phyloP scores from a whole-genome alignment of 1,284 basidiomycete genomes.

The Quambalaria eucalypti region DNA sequence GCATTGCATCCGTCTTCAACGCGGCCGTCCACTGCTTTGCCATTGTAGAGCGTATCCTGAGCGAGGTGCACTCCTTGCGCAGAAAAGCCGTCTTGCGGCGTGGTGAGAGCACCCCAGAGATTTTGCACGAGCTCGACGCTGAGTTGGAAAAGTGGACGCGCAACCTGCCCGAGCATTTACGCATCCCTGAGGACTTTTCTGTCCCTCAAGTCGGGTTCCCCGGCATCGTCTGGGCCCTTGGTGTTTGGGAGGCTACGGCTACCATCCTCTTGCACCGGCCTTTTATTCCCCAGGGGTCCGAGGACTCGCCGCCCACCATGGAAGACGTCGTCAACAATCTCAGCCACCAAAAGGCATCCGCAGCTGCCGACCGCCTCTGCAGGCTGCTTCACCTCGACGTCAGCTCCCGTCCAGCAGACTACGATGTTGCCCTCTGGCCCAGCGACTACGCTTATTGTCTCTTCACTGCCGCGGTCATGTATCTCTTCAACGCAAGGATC shows the following conservation, averaged over 20 bases:
- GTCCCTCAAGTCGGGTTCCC: not conserved
- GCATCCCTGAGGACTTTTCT: slow-evolving; percentile 9
- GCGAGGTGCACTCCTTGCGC: slow-evolving; percentile 32
- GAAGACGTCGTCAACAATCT: slow-evolving; percentile 27
- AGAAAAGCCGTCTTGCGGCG: slow-evolving; percentile 28
- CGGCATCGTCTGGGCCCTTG: slow-evolving; percentile 7
- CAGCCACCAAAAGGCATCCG: slow-evolving; percentile 20
- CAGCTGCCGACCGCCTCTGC: slow-evolving; percentile 25
- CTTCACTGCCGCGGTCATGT: slow-evolving; percentile 38
- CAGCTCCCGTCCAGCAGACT: not conserved
- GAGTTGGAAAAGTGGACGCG: slow-evolving; percentile 27
- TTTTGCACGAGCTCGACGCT: slow-evolving; percentile 26
- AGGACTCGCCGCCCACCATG: slow-evolving; percentile 3
- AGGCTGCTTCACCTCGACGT: not conserved
- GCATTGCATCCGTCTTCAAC: slow-evolving; percentile 24
- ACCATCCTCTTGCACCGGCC: slow-evolving; percentile 30
- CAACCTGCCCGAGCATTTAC: slow-evolving; percentile 21
- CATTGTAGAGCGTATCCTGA: slow-evolving; percentile 34
- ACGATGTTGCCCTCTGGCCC: slow-evolving; percentile 1
- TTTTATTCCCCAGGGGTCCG: slow-evolving; percentile 28
- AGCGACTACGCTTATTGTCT: slow-evolving; percentile 35
- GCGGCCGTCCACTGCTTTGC: slow-evolving; percentile 31
- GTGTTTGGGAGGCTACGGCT: slow-evolving; percentile 35
- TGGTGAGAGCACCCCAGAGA: slow-evolving; percentile 19
- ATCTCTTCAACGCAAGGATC: slow-evolving; percentile 34